Evolutionary conservation across 2,329 filamentous ascomycete species (phyloP).

Genomic region (Monilinia fructigena): DNA sequence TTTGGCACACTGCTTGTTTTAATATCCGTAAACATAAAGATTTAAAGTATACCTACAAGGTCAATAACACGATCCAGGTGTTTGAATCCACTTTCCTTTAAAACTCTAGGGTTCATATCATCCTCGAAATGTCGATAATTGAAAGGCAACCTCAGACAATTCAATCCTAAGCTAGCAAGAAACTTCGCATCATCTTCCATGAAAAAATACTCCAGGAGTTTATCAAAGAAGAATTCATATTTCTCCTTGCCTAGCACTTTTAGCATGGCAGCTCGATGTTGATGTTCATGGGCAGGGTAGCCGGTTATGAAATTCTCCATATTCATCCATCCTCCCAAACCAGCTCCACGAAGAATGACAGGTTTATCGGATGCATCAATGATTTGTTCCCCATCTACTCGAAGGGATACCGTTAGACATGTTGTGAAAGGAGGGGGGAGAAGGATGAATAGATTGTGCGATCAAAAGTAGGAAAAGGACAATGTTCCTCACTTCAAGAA

Average conservation of each 20-base stretch:
- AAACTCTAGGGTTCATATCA: slow-evolving; percentile 49
- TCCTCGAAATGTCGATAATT: slow-evolving; percentile 59
- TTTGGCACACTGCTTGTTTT: slow-evolving; percentile 39
- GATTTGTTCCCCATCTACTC: slow-evolving; percentile 41
- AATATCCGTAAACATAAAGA: neutral
- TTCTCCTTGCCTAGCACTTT: slow-evolving; percentile 55
- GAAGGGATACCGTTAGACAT: slow-evolving; percentile 39
- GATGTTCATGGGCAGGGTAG: slow-evolving; percentile 57
- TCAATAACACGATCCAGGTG: slow-evolving; percentile 50
- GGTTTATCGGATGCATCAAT: slow-evolving; percentile 41
- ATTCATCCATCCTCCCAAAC: slow-evolving; percentile 46
- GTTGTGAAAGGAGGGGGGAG: neutral
- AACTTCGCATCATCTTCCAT: slow-evolving; percentile 57
- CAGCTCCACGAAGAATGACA: slow-evolving; percentile 44
- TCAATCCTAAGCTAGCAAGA: slow-evolving; percentile 54
- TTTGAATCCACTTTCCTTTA: slow-evolving; percentile 51
- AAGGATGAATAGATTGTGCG: neutral
- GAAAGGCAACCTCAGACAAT: slow-evolving; percentile 59
- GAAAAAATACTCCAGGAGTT: slow-evolving; percentile 51
- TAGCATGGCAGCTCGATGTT: slow-evolving; percentile 54
- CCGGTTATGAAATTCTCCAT: slow-evolving; percentile 66
- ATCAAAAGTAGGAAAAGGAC: neutral
- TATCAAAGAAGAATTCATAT: slow-evolving; percentile 60
- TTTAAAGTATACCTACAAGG: slow-evolving; percentile 33
- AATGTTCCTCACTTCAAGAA: neutral